These are phyloP conservation scores for Clarireedia homoeocarpa DNA, from an alignment of 2,329 filamentous ascomycete genomes.

Conservation along the genomic window DNA sequence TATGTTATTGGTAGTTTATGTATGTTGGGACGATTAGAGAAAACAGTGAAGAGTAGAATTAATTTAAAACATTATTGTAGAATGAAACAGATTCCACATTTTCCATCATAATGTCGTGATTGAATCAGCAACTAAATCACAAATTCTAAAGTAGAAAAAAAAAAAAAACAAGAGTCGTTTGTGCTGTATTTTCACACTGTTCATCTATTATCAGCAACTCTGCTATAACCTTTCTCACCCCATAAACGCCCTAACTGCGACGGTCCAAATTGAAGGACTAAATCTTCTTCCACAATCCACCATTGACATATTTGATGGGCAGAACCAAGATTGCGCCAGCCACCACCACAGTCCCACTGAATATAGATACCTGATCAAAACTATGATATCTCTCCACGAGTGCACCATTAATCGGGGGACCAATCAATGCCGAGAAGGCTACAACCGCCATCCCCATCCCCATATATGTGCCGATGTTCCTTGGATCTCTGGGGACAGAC, in stretches of 20 bases:
- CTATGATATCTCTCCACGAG: conserved; percentile 47
- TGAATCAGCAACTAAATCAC: too few species aligned
- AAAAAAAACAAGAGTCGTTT: too few species aligned
- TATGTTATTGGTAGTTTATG: too few species aligned
- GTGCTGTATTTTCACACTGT: not conserved
- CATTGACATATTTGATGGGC: conserved; percentile 7
- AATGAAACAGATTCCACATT: too few species aligned
- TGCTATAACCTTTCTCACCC: not conserved
- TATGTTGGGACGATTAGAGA: too few species aligned
- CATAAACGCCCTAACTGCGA: too few species aligned
- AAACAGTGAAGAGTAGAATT: too few species aligned
- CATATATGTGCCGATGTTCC: conserved; percentile 61
- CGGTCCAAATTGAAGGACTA: not conserved
- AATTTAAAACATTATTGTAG: too few species aligned
- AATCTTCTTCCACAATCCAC: not conserved
- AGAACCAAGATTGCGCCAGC: conserved; percentile 12
- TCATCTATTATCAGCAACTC: not conserved
- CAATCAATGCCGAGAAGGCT: conserved; percentile 56
- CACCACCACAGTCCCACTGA: conserved; percentile 23
- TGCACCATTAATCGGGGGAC: conserved; percentile 59
- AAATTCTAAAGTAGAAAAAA: too few species aligned
- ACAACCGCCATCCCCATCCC: conserved; percentile 57
- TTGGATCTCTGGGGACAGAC: conserved; percentile 48
- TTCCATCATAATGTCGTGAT: too few species aligned
- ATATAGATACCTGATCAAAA: conserved; percentile 18